Evolutionary conservation across 2,329 filamentous ascomycete species (phyloP).

Genomic region (Colletotrichum sp.): DNA sequence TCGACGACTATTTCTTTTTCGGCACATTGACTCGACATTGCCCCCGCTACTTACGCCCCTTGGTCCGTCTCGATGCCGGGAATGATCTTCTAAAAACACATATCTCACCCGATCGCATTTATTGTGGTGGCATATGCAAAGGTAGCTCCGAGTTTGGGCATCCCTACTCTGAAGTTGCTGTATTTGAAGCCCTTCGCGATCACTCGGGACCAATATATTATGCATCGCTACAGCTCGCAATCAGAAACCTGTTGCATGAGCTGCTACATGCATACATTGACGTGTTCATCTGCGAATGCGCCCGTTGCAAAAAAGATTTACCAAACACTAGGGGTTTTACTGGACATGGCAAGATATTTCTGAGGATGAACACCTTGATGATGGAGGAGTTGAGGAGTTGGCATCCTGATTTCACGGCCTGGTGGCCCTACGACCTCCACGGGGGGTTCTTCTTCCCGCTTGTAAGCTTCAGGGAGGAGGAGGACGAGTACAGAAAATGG

Average conservation of each 20-base stretch:
- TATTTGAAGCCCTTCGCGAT: background rate
- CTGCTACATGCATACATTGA: background rate
- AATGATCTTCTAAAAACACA: background rate
- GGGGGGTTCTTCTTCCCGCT: background rate
- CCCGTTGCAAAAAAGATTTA: background rate
- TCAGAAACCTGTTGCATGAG: background rate
- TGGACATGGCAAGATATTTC: background rate
- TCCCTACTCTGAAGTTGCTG: background rate
- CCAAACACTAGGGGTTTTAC: background rate
- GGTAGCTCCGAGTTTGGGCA: background rate
- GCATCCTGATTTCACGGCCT: background rate
- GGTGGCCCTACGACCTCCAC: background rate
- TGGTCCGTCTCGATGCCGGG: background rate
- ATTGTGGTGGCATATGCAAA: background rate
- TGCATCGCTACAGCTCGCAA: background rate
- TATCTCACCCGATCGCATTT: background rate
- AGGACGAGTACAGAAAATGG: background rate
- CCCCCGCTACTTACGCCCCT: background rate
- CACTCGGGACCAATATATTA: background rate
- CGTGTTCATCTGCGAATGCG: background rate
- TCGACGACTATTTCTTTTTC: background rate
- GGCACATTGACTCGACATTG: background rate
- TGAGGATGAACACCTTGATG: background rate
- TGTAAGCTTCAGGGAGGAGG: background rate
- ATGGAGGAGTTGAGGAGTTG: background rate